Evolutionary conservation across 345 rosid genomes (phyloP), one percentile per base, ranked within the genome.

Genomic region (Pelargonium nanum): DNA sequence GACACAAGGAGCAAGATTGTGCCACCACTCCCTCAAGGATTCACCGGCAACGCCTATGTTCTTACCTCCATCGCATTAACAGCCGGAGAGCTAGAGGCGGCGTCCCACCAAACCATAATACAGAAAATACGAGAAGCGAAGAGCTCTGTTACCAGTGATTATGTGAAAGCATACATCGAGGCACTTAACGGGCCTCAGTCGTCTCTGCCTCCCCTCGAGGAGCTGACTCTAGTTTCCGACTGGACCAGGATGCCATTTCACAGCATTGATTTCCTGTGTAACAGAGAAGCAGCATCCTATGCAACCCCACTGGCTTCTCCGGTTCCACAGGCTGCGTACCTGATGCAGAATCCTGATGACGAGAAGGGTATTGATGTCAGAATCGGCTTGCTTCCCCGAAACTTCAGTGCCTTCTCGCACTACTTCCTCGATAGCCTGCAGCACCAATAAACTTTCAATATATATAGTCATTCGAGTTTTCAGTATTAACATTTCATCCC

Each of bases 161-260:
- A 85, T 32, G 85, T 83, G 60, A 66, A 70, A 22, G 75, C 88
- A 16, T 85, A 87, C 44, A 79, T 76, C 58, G 71, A 71, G 24
- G 85, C 88, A 40, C 78, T 84, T 5, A 78, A 83, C 6, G 78
- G 76, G 5, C 68, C 77, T 2, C 68, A 65, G 19, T 80, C 68
- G 9, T 53, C 62, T 58, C 88, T 81, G 70, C 95, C 84, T 63
- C 80, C 83, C 17, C 32, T 81, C 54, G 74, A 70, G 69, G 89
- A 81, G 58, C 75, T 78, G 19, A 81, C 85, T 32, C 48, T 75
- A 17, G 81, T 81, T 55, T 85, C 89, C 8, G 95, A 87, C 68
- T 81, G 89, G 95, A 79, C 95, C 28, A 75, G 84, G 64, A 83
- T 81, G 78, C 81, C 89, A n/a, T 83, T 85, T 67, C 83, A 87